Percentiles rank a stretch among this genome's conserved stretches.
Evolutionary conservation across 495 filamentous ascomycete species (phyloP).

Genomic region (Talaromyces borbonicus): DNA sequence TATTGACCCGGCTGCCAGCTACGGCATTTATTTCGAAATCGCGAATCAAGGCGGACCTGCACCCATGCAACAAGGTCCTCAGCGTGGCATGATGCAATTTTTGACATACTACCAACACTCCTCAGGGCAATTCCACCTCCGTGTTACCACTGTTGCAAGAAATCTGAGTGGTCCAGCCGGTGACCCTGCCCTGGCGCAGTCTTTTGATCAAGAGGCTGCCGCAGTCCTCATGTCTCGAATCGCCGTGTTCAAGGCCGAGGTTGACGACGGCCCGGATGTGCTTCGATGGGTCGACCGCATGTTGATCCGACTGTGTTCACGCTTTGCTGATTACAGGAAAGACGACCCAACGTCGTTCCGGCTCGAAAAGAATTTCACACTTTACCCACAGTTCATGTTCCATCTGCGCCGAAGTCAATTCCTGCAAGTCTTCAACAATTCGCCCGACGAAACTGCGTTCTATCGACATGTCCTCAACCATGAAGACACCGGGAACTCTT

Average conservation of each 20-base stretch:
- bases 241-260: conserved; percentile 97
- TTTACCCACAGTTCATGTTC: conserved; percentile 99
- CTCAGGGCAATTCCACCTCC: conserved; percentile 89
- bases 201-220: conserved; percentile 96
- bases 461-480: conserved; percentile 95
- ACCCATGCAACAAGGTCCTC: conserved; percentile 73
- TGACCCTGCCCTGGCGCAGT: conserved; percentile 94
- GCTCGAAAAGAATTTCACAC: conserved; percentile 96
- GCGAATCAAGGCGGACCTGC: conserved; percentile 86
- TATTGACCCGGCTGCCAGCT: conserved; percentile 87
- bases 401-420: conserved; percentile 95
- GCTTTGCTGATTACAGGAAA: conserved; percentile 97
- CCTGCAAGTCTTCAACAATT: conserved; percentile 99
- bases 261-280: conserved; percentile 98
- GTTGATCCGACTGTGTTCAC: conserved; percentile 92
- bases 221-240: conserved; percentile 98
- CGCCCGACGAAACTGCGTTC: conserved; percentile 97
- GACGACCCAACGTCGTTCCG: conserved; percentile 97
- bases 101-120: conserved; percentile 98
- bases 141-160: conserved; percentile 87
- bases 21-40: conserved; percentile 96
- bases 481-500: conserved; percentile 92
- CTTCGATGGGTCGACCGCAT: conserved; percentile 98
- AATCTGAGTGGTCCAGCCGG: conserved; percentile 90
- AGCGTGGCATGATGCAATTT: conserved; percentile 97